Evolutionary conservation across 352 stramenopile species (phyloP), one percentile per base, ranked within the genome.

Genomic region (Thalassiosira hispida): DNA sequence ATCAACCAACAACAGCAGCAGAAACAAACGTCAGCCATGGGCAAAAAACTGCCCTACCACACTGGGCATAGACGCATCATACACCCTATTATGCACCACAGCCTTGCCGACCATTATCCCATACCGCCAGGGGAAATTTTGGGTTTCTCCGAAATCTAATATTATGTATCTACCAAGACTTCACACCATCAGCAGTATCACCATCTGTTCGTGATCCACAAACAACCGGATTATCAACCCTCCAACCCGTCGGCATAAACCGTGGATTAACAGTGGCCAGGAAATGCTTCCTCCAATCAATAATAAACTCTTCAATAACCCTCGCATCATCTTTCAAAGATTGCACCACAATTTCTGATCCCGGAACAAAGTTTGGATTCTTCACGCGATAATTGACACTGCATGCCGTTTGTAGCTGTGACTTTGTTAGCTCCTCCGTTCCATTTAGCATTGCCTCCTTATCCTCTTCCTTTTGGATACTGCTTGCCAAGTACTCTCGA

Each of bases 241-340:
- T 82, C 88, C 88, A 93, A 18, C 88, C 88, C 7, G 9, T 60
- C 9, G 88, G 88, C 65, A 93, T 81, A 65, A 81, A 79, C 25
- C 61, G 25, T 46, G 88, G 88, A 61, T 83, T 35, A 0, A 89
- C 59, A 1, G 70, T 86, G 8, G 82, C 40, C 0, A 88, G 18
- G 67, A 93, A 93, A 57, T 85, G 72, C 22, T 68, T 49, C 67
- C 88, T 81, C 88, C 88, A 93, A 25, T 74, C 73, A 38, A 60
- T 47, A 40, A 93, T 81, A 73, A 93, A 93, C 11, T 72, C 33
- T 35, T 55, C 40, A 31, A 92, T 86, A 0, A 65, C 49, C 53
- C 79, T 61, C 0, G 65, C 22, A 56, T 84, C 76, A n/a, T 63
- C 22, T 18, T 70, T 63, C 38, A 89, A 67, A 14, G 25, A 53